A percentile compares a stretch with the other conserved stretches of the same genome.
phyloP scores from a whole-genome alignment of 2,329 filamentous ascomycete species.

The Ciborinia camelliae region DNA sequence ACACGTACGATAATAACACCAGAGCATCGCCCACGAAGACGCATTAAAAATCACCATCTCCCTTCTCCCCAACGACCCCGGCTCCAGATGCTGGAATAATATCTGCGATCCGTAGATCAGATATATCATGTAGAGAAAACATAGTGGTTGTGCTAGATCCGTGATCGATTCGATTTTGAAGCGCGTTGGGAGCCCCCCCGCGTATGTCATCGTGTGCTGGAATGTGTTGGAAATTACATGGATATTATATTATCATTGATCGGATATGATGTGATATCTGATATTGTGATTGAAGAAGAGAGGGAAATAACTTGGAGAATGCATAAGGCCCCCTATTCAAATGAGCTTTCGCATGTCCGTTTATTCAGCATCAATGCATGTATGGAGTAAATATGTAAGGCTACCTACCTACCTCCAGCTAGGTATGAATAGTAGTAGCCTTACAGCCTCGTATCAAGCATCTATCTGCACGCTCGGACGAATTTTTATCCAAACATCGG shows the following conservation, averaged over 20 bases:
- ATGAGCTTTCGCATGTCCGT: not conserved
- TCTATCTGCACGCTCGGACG: not conserved
- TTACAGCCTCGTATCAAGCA: not conserved
- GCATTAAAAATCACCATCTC: slow-evolving; percentile 64
- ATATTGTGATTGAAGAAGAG: not conserved
- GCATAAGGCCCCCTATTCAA: too few species aligned
- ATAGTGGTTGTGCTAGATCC: slow-evolving; percentile 63
- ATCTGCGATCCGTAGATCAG: slow-evolving; percentile 70
- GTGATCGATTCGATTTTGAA: slow-evolving; percentile 27
- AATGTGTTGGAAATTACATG: too few species aligned
- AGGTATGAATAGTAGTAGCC: too few species aligned
- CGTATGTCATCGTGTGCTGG: too few species aligned
- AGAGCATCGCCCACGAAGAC: slow-evolving; percentile 45
- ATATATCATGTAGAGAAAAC: slow-evolving; percentile 63
- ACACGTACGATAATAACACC: slow-evolving; percentile 61
- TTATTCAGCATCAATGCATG: too few species aligned
- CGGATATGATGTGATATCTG: not conserved
- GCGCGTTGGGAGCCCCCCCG: too few species aligned
- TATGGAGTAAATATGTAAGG: too few species aligned
- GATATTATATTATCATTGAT: not conserved
- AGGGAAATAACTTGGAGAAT: too few species aligned
- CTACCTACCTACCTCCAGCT: too few species aligned
- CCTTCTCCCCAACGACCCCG: slow-evolving; percentile 54
- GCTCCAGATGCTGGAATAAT: slow-evolving; percentile 61
- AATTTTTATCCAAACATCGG: too few species aligned